These are phyloP conservation scores for Lactarius sp. DNA, from an alignment of 768 basidiomycete genomes.

Conservation along the genomic window DNA sequence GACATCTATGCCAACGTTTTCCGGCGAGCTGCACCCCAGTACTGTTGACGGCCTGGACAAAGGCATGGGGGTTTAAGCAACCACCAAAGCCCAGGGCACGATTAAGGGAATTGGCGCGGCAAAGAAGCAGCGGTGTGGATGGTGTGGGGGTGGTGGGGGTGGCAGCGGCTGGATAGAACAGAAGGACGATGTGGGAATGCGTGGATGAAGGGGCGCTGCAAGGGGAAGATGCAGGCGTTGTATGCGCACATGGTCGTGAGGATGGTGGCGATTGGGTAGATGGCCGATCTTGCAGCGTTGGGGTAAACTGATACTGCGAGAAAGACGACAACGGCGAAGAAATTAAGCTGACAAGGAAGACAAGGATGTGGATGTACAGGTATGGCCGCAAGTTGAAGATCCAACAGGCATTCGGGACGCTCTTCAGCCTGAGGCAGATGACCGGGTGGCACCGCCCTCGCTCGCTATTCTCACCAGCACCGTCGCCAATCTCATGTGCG, in stretches of 20 bases:
- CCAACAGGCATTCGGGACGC: too few species aligned
- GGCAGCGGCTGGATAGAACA: too few species aligned
- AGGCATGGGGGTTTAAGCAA: too few species aligned
- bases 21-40: too few species aligned
- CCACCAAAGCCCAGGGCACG: too few species aligned
- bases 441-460: too few species aligned
- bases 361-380: neutral
- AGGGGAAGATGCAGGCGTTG: neutral
- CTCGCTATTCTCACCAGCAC: neutral
- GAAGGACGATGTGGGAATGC: neutral
- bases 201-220: neutral
- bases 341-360: neutral
- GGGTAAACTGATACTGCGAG: neutral
- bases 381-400: neutral
- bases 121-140: too few species aligned
- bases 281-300: neutral
- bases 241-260: neutral
- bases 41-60: too few species aligned
- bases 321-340: neutral
- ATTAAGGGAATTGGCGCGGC: too few species aligned
- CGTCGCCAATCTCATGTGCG: neutral
- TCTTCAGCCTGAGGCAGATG: too few species aligned
- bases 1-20: too few species aligned
- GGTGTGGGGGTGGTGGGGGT: too few species aligned
- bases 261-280: neutral